Evolutionary conservation across 495 filamentous ascomycete genomes (phyloP).

Genomic region (Glarea lozoyensis): DNA sequence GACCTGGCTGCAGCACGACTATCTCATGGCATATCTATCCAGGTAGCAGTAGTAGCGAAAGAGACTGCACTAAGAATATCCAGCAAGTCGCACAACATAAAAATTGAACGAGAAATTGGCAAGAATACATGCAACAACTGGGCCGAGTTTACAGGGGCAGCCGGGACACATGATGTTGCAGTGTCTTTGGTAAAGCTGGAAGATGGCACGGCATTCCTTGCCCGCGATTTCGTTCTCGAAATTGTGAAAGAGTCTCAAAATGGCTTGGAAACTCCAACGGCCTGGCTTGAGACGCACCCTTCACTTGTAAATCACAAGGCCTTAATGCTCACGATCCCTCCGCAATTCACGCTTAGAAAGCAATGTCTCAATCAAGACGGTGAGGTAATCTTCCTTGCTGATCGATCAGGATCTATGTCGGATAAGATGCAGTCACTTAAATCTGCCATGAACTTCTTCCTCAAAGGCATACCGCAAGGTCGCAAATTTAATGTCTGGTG

Average conservation of each 20-base stretch:
- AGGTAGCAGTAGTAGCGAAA: slow-evolving; percentile 37
- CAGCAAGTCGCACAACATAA: slow-evolving; percentile 43
- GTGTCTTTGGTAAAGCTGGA: slow-evolving; percentile 40
- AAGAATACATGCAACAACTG: slow-evolving; percentile 1
- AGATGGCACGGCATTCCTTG: slow-evolving; percentile 25
- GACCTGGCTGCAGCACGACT: neutral
- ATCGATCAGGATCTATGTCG: slow-evolving; percentile 48
- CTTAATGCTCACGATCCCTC: slow-evolving; percentile 45
- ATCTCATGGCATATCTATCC: slow-evolving; percentile 23
- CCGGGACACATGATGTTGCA: slow-evolving; percentile 24
- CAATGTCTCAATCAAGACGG: slow-evolving; percentile 19
- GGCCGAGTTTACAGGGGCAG: neutral
- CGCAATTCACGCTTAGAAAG: slow-evolving; percentile 34
- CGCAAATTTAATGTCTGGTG: slow-evolving; percentile 53
- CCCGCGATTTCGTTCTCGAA: slow-evolving; percentile 31
- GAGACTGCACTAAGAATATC: slow-evolving; percentile 36
- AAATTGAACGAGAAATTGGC: slow-evolving; percentile 35
- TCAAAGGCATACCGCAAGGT: slow-evolving; percentile 48
- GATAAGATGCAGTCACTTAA: slow-evolving; percentile 37
- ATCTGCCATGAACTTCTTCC: slow-evolving; percentile 44
- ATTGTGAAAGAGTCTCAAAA: no score
- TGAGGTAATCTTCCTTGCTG: slow-evolving; percentile 51
- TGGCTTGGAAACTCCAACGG: slow-evolving; percentile 30
- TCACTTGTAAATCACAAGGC: slow-evolving; percentile 38
- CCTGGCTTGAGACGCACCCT: slow-evolving; percentile 43